These are phyloP conservation scores for Straminergon stramineum DNA, from an alignment of 225 moss, liverwort and hornwort species.

Conservation along the genomic window DNA sequence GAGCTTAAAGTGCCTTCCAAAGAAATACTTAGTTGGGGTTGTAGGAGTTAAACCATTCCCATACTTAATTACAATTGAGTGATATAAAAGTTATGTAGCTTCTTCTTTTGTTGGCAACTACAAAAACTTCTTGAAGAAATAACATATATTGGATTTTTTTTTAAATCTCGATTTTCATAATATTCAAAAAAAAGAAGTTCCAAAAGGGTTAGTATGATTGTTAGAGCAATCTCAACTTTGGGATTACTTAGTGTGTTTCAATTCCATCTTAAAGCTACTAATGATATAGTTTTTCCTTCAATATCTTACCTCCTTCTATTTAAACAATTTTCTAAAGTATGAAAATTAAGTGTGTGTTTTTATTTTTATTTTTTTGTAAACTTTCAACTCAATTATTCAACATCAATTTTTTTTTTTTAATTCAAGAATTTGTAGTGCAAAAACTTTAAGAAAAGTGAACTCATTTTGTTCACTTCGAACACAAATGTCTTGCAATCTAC, in stretches of 20 bases:
- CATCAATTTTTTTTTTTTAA: too few relatives aligned
- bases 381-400: not conserved
- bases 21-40: fast-evolving
- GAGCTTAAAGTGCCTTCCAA: fast-evolving
- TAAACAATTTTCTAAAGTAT: not conserved
- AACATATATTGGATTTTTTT: not conserved
- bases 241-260: not conserved
- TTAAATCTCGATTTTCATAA: fast-evolving
- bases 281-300: not conserved
- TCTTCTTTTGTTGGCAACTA: fast-evolving
- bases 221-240: not conserved
- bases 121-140: fast-evolving
- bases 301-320: not conserved
- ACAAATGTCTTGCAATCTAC: not conserved
- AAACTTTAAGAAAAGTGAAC: not conserved
- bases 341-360: not conserved
- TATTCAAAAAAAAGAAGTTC: fast-evolving
- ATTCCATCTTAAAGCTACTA: not conserved
- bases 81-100: not conserved
- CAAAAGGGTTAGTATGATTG: fast-evolving
- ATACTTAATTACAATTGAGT: not conserved
- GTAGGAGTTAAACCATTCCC: fast-evolving
- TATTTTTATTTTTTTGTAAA: too few relatives aligned
- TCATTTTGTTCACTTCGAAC: fast-evolving
- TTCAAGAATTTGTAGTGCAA: not conserved